Evolutionary conservation across 2,329 filamentous ascomycete genomes (phyloP).

Genomic region (Monosporascus ibericus): DNA sequence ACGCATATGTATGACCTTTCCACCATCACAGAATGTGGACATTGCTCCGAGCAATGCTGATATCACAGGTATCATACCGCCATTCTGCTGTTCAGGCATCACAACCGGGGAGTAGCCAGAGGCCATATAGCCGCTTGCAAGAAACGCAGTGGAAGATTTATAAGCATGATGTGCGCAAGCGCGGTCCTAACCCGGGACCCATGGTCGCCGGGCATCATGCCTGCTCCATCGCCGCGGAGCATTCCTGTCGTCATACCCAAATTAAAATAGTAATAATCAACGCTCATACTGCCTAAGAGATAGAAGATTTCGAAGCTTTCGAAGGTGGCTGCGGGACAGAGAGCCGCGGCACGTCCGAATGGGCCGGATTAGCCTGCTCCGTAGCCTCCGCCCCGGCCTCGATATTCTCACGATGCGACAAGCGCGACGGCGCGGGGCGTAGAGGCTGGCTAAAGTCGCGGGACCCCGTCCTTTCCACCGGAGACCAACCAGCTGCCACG

Average conservation of each 20-base stretch:
- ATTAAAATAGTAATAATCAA: slow-evolving; percentile 14
- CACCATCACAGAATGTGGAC: background rate
- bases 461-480: slow-evolving; percentile 45
- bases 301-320: slow-evolving; percentile 22
- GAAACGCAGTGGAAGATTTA: background rate
- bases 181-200: background rate
- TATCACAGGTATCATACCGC: background rate
- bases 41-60: background rate
- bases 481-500: slow-evolving; percentile 71
- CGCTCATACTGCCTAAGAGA: slow-evolving; percentile 25
- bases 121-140: background rate
- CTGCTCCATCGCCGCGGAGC: background rate
- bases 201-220: background rate
- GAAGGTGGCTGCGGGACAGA: slow-evolving; percentile 24
- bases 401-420: slow-evolving; percentile 22
- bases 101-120: too few relatives aligned
- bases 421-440: slow-evolving; percentile 24
- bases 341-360: slow-evolving; percentile 20
- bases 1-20: too few relatives aligned
- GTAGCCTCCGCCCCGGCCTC: slow-evolving; percentile 22
- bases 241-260: background rate
- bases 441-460: slow-evolving; percentile 30
- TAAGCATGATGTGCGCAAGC: background rate
- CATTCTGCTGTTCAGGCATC: too few relatives aligned
- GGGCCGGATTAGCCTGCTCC: slow-evolving; percentile 27